Evolutionary conservation across 371 early-diverging fungal species (phyloP).

Genomic region (Rhizopus microsporus): DNA sequence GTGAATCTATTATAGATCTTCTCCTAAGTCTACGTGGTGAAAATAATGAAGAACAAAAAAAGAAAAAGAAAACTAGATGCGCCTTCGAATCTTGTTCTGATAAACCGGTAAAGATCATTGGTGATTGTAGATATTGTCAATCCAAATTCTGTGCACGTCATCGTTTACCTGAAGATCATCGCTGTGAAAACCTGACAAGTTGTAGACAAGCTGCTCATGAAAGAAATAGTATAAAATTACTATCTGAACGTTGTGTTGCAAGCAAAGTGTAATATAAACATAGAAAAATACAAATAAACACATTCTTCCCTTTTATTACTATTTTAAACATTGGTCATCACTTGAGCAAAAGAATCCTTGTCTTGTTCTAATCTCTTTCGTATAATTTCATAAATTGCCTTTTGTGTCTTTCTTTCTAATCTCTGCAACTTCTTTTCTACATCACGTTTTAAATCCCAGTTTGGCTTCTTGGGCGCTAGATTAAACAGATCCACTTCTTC

Average conservation of each 20-base stretch:
- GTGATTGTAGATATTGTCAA: slow-evolving; percentile 54
- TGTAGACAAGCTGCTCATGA: slow-evolving; percentile 60
- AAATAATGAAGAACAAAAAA: slow-evolving; percentile 5
- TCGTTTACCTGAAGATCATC: slow-evolving; percentile 69
- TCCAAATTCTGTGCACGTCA: slow-evolving; percentile 61
- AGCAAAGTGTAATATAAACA: slow-evolving; percentile 50
- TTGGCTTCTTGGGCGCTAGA: slow-evolving; percentile 82
- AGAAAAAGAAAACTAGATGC: slow-evolving; percentile 36
- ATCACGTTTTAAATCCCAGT: slow-evolving; percentile 90
- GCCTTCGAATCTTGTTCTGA: slow-evolving; percentile 41
- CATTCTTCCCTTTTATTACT: not conserved
- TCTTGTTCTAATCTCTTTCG: slow-evolving; percentile 44
- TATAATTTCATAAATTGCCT: slow-evolving; percentile 77
- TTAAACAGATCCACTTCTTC: slow-evolving; percentile 79
- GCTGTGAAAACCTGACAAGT: slow-evolving; percentile 60
- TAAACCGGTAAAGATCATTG: slow-evolving; percentile 48
- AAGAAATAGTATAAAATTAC: slow-evolving; percentile 52
- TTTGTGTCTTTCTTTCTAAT: slow-evolving; percentile 72
- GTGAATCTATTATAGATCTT: slow-evolving; percentile 62
- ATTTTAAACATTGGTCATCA: slow-evolving; percentile 33
- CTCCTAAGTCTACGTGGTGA: slow-evolving; percentile 21
- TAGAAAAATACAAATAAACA: slow-evolving; percentile 7
- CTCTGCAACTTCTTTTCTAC: slow-evolving; percentile 74
- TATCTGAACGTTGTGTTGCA: slow-evolving; percentile 71
- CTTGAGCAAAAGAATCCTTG: slow-evolving; percentile 36